These are phyloP conservation scores for Pholiota conissans DNA, from an alignment of 768 basidiomycete genomes.

Conservation along the genomic window DNA sequence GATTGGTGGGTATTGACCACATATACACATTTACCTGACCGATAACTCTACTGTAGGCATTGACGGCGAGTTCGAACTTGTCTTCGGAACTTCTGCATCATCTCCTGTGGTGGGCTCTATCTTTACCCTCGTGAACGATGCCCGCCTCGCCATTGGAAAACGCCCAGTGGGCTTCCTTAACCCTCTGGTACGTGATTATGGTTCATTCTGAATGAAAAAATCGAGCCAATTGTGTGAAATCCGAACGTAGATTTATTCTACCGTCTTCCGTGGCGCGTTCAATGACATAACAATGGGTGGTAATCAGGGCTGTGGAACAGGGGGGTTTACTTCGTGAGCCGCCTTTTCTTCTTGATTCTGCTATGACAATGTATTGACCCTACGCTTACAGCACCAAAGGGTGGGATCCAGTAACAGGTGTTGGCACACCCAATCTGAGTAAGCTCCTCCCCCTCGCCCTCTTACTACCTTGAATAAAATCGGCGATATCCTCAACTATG, in stretches of 20 bases:
- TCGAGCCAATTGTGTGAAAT: neutral
- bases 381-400: slow-evolving; percentile 29
- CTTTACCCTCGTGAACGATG: slow-evolving; percentile 53
- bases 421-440: slow-evolving; percentile 32
- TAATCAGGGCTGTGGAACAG: slow-evolving; percentile 27
- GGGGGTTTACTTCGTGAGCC: slow-evolving; percentile 34
- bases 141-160: slow-evolving; percentile 42
- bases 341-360: neutral
- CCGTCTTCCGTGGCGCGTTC: slow-evolving; percentile 15
- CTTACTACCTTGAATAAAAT: neutral
- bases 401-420: slow-evolving; percentile 45
- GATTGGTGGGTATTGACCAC: slow-evolving; percentile 24
- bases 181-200: slow-evolving; percentile 29
- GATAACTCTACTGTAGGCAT: slow-evolving; percentile 19
- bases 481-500: no score
- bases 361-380: neutral
- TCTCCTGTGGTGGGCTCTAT: slow-evolving; percentile 42
- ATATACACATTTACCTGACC: neutral
- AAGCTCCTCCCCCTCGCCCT: slow-evolving; percentile 4
- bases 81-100: slow-evolving; percentile 45
- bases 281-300: slow-evolving; percentile 24
- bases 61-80: slow-evolving; percentile 31
- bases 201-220: neutral
- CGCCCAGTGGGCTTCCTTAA: slow-evolving; percentile 50
- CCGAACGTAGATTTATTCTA: slow-evolving; percentile 16